Percentiles rank a stretch among this genome's conserved stretches.
Evolutionary conservation across 306 rosid species (phyloP).

Genomic region (Cucurbita pepo): DNA sequence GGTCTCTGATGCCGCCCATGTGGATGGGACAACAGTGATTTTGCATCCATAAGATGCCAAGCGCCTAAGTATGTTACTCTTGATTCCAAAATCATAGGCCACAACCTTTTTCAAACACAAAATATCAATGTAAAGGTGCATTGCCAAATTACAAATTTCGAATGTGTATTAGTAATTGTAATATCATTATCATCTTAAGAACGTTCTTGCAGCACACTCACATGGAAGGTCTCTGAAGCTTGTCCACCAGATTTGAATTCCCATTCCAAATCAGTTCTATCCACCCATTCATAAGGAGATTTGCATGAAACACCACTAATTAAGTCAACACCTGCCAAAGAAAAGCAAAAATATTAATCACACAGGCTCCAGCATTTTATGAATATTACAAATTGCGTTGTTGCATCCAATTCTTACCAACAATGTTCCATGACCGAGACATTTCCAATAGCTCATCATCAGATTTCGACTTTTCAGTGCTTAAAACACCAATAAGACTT

Average conservation of each 20-base stretch:
- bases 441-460: conserved; percentile 65
- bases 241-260: conserved; percentile 29
- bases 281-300: conserved; percentile 70
- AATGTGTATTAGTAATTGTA: not conserved
- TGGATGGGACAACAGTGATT: conserved; percentile 82
- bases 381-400: not conserved
- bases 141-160: not conserved
- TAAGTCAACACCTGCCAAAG: conserved; percentile 61
- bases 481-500: conserved; percentile 87
- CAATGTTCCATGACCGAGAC: conserved; percentile 87
- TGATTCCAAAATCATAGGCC: conserved; percentile 93
- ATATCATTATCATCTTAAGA: not conserved
- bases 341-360: conserved; percentile 8
- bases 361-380: not conserved
- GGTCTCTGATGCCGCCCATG: conserved; percentile 79
- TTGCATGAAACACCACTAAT: conserved; percentile 88
- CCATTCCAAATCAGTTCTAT: conserved; percentile 55
- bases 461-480: conserved; percentile 65
- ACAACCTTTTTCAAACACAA: conserved; percentile 32
- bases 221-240: conserved; percentile 40
- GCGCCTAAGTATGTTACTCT: conserved; percentile 83
- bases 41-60: conserved; percentile 77
- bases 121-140: not conserved
- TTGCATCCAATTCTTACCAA: conserved; percentile 40
- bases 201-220: conserved; percentile 15